Percentiles rank a stretch among this genome's conserved stretches.
phyloP scores from a whole-genome alignment of 2,329 filamentous ascomycete species.

The Davidsoniella neocaledoniae region DNA sequence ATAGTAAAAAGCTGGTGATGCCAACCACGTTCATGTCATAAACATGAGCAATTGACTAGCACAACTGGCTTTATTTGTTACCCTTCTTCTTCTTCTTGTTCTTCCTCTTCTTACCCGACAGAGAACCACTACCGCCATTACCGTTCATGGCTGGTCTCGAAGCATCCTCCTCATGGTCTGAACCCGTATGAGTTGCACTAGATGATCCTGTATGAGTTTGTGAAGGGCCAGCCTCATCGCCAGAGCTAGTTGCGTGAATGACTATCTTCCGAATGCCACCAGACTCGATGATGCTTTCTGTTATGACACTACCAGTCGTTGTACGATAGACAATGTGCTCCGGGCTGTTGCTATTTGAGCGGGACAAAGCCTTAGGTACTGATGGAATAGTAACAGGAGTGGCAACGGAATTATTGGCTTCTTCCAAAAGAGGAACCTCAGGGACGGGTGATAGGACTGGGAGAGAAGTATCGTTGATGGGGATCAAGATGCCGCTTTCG shows the following conservation, averaged over 20 bases:
- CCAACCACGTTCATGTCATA: too few relatives aligned
- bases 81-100: conserved; percentile 13
- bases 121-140: not conserved
- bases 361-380: not conserved
- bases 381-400: not conserved
- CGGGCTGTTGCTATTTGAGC: not conserved
- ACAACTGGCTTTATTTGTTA: conserved; percentile 3
- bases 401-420: not conserved
- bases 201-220: not conserved
- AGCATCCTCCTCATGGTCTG: not conserved
- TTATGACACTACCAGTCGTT: conserved; percentile 59
- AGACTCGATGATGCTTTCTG: conserved; percentile 59
- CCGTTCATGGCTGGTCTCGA: not conserved
- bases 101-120: conserved; percentile 11
- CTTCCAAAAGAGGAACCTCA: not conserved
- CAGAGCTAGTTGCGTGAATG: conserved; percentile 27
- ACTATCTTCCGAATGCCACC: conserved; percentile 62
- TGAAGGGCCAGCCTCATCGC: conserved; percentile 17
- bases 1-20: too few relatives aligned
- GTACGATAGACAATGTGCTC: conserved; percentile 20
- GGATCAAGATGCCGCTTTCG: not conserved
- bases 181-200: not conserved
- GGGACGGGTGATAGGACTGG: not conserved
- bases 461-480: not conserved
- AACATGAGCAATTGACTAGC: not conserved